Evolutionary conservation across 106 monocot genomes (phyloP).

Genomic region (Dendrobium officinale): DNA sequence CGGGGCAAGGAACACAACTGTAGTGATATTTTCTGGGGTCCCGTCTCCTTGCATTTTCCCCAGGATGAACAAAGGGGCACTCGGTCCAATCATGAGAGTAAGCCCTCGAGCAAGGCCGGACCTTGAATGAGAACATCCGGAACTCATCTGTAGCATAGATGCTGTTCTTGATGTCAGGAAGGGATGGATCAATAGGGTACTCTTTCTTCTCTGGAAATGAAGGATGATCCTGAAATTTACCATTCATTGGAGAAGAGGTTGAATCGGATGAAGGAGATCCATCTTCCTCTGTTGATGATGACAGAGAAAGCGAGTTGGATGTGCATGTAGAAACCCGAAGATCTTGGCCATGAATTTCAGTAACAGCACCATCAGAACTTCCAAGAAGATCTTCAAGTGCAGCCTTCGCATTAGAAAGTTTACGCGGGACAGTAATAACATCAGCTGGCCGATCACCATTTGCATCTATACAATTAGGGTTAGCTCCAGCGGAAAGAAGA

Average conservation of each 20-base stretch:
- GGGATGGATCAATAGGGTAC: conserved; percentile 9
- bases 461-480: conserved; percentile 2
- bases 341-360: not conserved
- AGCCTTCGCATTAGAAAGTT: conserved; percentile 1
- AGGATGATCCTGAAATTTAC: not conserved
- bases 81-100: conserved; percentile 15
- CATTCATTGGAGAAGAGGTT: conserved; percentile 1
- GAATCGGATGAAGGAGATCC: conserved; percentile 5
- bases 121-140: conserved; percentile 14
- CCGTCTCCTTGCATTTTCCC: conserved; percentile 10
- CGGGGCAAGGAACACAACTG: conserved; percentile 15
- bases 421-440: conserved; percentile 4
- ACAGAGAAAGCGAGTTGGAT: not conserved
- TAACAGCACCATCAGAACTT: not conserved
- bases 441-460: conserved; percentile 10
- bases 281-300: conserved; percentile 6
- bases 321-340: not conserved
- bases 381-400: conserved; percentile 11
- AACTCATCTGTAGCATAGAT: conserved; percentile 8
- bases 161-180: conserved; percentile 11
- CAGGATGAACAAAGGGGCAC: conserved; percentile 14
- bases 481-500: conserved; percentile 13
- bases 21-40: conserved; percentile 14
- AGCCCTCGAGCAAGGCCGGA: conserved; percentile 11
- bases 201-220: conserved; percentile 10